These are phyloP conservation scores for Wallacemonas rigidus DNA, from an alignment of 208 protist genomes.

Conservation along the genomic window DNA sequence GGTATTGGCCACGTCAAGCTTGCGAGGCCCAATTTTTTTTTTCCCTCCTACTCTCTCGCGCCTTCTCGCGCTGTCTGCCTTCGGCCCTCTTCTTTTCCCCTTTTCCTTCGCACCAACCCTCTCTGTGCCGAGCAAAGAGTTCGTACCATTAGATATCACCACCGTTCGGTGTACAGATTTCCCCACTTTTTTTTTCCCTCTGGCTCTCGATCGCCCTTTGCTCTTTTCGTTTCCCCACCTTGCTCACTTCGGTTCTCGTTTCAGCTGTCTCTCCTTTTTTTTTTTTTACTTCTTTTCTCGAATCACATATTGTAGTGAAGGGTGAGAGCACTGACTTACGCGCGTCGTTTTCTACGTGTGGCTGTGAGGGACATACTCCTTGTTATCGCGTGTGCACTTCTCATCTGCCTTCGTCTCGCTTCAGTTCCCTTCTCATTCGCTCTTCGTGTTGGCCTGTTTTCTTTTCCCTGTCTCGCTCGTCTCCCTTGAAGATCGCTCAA, in stretches of 20 bases:
- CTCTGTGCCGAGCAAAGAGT: neutral
- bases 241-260: neutral
- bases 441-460: neutral
- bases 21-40: constrained; percentile 14
- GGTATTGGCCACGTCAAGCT: neutral
- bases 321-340: too few relatives aligned
- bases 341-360: too few relatives aligned
- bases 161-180: neutral
- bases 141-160: constrained; percentile 5
- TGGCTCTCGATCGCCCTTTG: too few relatives aligned
- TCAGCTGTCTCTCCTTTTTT: neutral
- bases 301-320: neutral
- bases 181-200: neutral
- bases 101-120: constrained; percentile 4
- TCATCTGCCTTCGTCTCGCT: neutral
- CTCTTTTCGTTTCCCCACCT: neutral
- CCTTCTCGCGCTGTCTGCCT: too few relatives aligned
- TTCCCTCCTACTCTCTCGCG: neutral
- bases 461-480: neutral
- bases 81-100: constrained; percentile 12
- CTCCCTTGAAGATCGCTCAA: neutral
- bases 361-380: neutral
- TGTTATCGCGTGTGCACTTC: neutral
- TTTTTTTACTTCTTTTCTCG: neutral
- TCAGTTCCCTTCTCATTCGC: neutral